phyloP scores from a whole-genome alignment of 768 basidiomycete species.

The Agaricus subrufescens region DNA sequence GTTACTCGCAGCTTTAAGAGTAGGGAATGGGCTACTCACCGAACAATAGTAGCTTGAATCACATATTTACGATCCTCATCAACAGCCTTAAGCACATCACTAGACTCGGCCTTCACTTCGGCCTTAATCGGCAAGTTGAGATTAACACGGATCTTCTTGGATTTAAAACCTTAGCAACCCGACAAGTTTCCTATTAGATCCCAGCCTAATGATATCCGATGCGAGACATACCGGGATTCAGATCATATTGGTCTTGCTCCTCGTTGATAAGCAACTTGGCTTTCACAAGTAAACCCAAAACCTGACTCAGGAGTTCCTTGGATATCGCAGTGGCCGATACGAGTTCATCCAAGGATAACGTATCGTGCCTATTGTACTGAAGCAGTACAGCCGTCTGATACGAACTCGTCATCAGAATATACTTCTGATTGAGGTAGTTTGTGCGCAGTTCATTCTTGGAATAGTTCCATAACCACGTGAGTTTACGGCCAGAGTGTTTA shows the following conservation, averaged over 20 bases:
- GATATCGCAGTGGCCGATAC: constrained; percentile 72
- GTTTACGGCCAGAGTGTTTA: constrained; percentile 92
- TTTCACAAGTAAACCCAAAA: constrained; percentile 71
- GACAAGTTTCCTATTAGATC: background rate
- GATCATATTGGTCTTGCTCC: constrained; percentile 84
- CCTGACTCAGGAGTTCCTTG: constrained; percentile 75
- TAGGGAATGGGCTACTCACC: constrained; percentile 31
- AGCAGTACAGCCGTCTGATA: constrained; percentile 97
- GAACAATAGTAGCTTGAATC: constrained; percentile 92
- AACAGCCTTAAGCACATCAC: constrained; percentile 88
- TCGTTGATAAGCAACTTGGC: constrained; percentile 88
- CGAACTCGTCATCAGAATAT: constrained; percentile 93
- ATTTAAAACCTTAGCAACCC: constrained; percentile 65
- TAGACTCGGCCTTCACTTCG: constrained; percentile 87
- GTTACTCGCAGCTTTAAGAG: background rate
- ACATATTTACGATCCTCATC: constrained; percentile 97
- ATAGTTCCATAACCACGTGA: constrained; percentile 99
- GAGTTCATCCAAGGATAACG: constrained; percentile 78
- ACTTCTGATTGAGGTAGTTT: constrained; percentile 92
- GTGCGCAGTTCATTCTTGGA: constrained; percentile 96
- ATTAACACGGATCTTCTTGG: constrained; percentile 91
- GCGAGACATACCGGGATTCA: constrained; percentile 62
- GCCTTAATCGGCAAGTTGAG: constrained; percentile 91
- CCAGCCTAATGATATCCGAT: background rate
- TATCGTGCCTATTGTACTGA: constrained; percentile 93